phyloP scores from a whole-genome alignment of 2,329 filamentous ascomycete species.

The Acephala macrosclerotiorum region DNA sequence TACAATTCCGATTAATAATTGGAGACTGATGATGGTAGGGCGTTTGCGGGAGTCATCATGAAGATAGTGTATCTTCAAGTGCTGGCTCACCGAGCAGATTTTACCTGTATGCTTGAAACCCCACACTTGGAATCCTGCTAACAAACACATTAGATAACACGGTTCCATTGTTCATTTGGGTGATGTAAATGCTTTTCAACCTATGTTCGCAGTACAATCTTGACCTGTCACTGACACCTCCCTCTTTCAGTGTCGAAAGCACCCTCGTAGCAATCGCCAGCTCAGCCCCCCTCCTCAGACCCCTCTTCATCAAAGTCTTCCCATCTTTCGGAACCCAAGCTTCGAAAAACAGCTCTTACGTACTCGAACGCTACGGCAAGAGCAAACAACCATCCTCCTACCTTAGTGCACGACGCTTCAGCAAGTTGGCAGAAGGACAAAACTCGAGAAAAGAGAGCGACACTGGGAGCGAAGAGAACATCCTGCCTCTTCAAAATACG shows the following conservation, averaged over 20 bases:
- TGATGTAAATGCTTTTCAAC: conserved; percentile 20
- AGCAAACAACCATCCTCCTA: not conserved
- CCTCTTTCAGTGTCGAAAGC: conserved; percentile 25
- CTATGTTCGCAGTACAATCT: not conserved
- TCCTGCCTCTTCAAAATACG: not conserved
- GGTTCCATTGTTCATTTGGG: conserved; percentile 30
- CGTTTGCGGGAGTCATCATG: conserved; percentile 29
- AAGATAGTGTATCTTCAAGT: conserved; percentile 27
- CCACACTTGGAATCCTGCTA: not conserved
- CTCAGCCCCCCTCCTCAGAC: conserved; percentile 31
- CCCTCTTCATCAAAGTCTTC: conserved; percentile 19
- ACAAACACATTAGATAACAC: not conserved
- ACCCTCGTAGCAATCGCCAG: conserved; percentile 31
- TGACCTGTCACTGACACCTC: conserved; percentile 10
- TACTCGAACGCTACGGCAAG: not conserved
- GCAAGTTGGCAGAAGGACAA: not conserved
- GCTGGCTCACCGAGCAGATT: conserved; percentile 26
- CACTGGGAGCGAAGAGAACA: not conserved
- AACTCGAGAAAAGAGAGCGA: not conserved
- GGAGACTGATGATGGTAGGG: conserved; percentile 10
- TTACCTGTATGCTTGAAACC: conserved; percentile 22
- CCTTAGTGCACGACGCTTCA: not conserved
- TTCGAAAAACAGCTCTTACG: not conserved
- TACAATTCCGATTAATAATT: not conserved
- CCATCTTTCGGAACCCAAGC: not conserved